Evolutionary conservation across 306 rosid genomes (phyloP), one percentile per base, ranked within the genome.

Genomic region (Rosa rugosa): DNA sequence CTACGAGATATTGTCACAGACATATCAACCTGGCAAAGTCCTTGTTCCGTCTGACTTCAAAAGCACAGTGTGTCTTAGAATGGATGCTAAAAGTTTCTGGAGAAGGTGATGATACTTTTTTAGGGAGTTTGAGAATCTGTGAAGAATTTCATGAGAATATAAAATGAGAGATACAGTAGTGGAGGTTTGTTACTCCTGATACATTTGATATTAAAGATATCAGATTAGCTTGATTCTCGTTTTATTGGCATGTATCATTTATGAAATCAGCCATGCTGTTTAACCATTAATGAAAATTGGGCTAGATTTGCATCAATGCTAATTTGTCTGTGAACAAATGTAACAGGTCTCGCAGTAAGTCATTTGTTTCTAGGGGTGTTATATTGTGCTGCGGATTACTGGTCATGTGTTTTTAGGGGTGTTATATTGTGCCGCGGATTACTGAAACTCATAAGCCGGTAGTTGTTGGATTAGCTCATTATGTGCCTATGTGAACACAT

Each of bases 11-110:
- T 95, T 71, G 78, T 95, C 59, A 71, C 90, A 22, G 99, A 93
- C 87, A 88, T 95, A 84, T 91, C 97, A 73, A 91, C 94, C 59
- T 95, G 99, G 99, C 98, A 93, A 83, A 95, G 99, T 82, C 98
- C 98, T 66, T 87, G 86, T 73, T 85, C 93, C 4, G 76, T 89
- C 69, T 90, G 84, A 91, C 36, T 53, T 31, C 3, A 31, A 36
- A 51, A 50, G 16, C 42, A 11, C 0, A 1, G 74, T 34, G 31
- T 34, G 18, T 27, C 76, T 40, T 51, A 31, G 20, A 8, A 64
- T 17, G 44, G 44, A 9, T 53, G 38, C 57, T 31, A 10, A 50
- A 50, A 49, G 11, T 20, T 17, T 72, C 57, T 44, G 27, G 47
- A 11, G 71, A 11, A 74, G 53, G 53, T 40, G 68, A 41, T 23